Base-by-base conservation (phyloP, 1,139 yeast genomes). In the Geotrichum aggregatum region DNA sequence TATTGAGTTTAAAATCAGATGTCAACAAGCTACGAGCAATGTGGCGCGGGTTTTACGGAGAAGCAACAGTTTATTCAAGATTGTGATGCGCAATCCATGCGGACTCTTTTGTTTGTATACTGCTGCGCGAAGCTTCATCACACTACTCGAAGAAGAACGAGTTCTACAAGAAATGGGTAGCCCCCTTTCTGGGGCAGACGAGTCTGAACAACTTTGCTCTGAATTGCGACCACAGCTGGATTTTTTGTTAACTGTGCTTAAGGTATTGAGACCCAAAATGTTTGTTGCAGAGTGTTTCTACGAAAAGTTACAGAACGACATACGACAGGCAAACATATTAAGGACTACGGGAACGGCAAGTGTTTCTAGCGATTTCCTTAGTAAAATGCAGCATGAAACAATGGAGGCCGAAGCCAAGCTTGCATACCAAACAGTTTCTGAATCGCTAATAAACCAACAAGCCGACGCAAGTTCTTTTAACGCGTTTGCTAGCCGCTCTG, bases 61-160 rank as follows among this genome's bases (percentile, higher is more conserved):
- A 51, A 50, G 58, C 24, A 42, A 54, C 16, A 61, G 60, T 42
- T 44, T 56, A n/a, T 57, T 55, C 24, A 50, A 43, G 28, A 33
- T 54, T 16, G 44, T 55, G 6, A 19, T 51, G 28, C 47, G 54
- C 16, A 56, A 59, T 44, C 60, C 63, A 6, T 52, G 57, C 31
- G 49, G 55, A 13, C 42, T 57, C 11, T 63, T 59, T 54, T 56
- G 61, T 31, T 21, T 63, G 3, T 63, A 60, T 38, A 54, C 64
- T 8, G 56, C 63, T 19, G 63, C 65, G 14, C 52, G 63, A 33
- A 61, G 60, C 38, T 59, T 63, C 47, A 47, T 63, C 13, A 56
- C 61, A 1, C 58, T 58, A 1, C 50, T 63, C 16, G 56, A 56
- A 34, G 52, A 58, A 4, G 52, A 55, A 8, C 49, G 51, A 7